These are phyloP conservation scores for Neocatenulostroma microsporum DNA, from an alignment of 2,329 filamentous ascomycete species.

Conservation along the genomic window DNA sequence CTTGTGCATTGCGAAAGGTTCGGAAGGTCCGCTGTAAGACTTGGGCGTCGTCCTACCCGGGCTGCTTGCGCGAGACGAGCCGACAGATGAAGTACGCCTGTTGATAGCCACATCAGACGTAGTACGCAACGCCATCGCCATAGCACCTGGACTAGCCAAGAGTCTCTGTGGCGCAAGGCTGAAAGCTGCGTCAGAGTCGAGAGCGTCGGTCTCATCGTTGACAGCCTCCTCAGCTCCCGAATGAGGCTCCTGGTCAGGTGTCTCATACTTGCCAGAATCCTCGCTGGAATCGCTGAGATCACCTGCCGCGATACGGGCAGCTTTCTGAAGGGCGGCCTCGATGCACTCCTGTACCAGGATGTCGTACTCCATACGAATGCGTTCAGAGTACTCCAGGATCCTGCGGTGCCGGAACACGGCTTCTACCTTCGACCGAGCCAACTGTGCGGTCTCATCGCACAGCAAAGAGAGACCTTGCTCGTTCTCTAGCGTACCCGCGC, in stretches of 20 bases:
- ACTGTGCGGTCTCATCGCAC: constrained; percentile 81
- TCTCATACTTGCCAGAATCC: constrained; percentile 18
- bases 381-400: constrained; percentile 92
- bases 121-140: constrained; percentile 50
- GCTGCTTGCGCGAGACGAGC: constrained; percentile 81
- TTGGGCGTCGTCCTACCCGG: constrained; percentile 77
- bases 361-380: constrained; percentile 89
- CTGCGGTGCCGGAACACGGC: constrained; percentile 83
- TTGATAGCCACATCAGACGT: constrained; percentile 44
- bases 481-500: constrained; percentile 82
- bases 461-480: constrained; percentile 81
- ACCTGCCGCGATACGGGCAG: constrained; percentile 77
- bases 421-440: constrained; percentile 83
- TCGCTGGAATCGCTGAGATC: constrained; percentile 60
- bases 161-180: constrained; percentile 13
- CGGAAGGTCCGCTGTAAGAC: constrained; percentile 57
- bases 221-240: constrained; percentile 53
- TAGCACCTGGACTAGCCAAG: constrained; percentile 38
- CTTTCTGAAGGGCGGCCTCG: constrained; percentile 81
- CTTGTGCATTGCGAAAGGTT: constrained; percentile 61
- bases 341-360: constrained; percentile 93
- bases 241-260: constrained; percentile 13
- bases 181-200: constrained; percentile 23
- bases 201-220: constrained; percentile 37
- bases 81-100: constrained; percentile 52